phyloP scores from a whole-genome alignment of 73 alveolate genomes.

The Tetrahymena malaccensis region DNA sequence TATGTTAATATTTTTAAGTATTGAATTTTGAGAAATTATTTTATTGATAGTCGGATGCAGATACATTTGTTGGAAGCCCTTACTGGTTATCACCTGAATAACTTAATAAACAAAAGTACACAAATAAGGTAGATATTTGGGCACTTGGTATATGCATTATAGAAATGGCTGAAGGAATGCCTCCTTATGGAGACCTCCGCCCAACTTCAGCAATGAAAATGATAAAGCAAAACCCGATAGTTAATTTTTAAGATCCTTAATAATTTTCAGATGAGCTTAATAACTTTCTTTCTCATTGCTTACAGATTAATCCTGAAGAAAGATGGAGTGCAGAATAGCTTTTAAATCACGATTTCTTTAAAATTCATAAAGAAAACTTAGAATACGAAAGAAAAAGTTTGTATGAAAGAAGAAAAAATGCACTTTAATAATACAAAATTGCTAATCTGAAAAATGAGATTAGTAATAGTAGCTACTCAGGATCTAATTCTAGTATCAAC shows the following conservation, averaged over 20 bases:
- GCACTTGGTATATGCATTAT: slow-evolving; percentile 46
- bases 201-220: not conserved
- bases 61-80: slow-evolving; percentile 34
- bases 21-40: not conserved
- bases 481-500: not conserved
- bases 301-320: not conserved
- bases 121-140: slow-evolving; percentile 46
- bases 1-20: too few species aligned
- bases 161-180: slow-evolving; percentile 42
- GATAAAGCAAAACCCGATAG: not conserved
- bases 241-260: not conserved
- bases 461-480: not conserved
- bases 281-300: not conserved
- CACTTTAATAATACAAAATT: not conserved
- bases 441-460: not conserved
- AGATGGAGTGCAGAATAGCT: not conserved
- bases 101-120: not conserved
- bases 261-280: not conserved
- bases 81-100: slow-evolving; percentile 54
- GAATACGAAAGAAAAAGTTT: not conserved
- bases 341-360: not conserved
- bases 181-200: not conserved
- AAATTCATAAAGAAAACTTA: not conserved
- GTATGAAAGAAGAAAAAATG: not conserved
- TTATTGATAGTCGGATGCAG: not conserved